Conservation (phyloP, 192 early-diverging fungal species). For the Neocallimastix lanati region DNA sequence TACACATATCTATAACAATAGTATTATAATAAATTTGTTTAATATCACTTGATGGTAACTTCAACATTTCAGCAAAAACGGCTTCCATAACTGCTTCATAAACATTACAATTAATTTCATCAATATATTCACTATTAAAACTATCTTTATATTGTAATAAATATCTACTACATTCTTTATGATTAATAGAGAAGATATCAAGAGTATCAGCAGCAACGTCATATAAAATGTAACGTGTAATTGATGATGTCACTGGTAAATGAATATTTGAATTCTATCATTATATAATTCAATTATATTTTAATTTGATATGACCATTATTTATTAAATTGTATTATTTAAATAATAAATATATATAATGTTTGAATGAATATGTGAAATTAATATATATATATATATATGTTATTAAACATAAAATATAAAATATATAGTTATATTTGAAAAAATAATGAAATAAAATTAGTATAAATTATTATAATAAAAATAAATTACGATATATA, state of each 20-base stretch:
- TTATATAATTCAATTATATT: no score
- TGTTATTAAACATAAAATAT: no score
- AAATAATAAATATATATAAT: no score
- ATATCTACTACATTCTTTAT: constrained; percentile 69
- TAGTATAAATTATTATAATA: no score
- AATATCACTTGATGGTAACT: constrained; percentile 28
- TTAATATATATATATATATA: no score
- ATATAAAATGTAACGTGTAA: constrained; percentile 48
- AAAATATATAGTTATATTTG: no score
- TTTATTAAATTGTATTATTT: no score
- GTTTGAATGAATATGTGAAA: no score
- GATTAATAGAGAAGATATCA: constrained; percentile 72
- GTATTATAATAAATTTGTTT: constrained; percentile 46
- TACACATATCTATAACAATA: constrained; percentile 50
- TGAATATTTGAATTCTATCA: neutral
- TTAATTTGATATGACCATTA: no score
- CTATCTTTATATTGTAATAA: constrained; percentile 37
- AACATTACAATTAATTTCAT: constrained; percentile 21
- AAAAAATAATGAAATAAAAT: no score
- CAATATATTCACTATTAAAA: constrained; percentile 9
- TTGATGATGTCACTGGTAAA: neutral
- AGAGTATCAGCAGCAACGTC: constrained; percentile 68
- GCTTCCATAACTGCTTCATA: constrained; percentile 31
- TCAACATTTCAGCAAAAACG: constrained; percentile 31
- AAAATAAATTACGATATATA: no score